Conservation (phyloP, 345 rosid species). For the Jatropha curcas region DNA sequence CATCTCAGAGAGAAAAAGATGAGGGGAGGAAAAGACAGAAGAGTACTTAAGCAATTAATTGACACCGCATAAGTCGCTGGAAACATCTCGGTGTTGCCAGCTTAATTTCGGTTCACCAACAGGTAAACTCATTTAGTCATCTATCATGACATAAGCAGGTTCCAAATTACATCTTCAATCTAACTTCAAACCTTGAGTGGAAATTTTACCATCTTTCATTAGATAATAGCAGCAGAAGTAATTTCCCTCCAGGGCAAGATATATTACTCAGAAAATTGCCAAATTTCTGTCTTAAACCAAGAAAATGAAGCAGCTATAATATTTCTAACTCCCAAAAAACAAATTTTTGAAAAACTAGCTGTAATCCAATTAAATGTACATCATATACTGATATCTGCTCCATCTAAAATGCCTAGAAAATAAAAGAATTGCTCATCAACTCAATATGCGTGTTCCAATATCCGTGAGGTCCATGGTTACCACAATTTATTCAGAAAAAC, state of each 20-base stretch:
- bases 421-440: not conserved
- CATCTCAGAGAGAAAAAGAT: not conserved
- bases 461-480: not conserved
- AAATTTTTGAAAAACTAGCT: too few relatives aligned
- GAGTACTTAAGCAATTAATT: not conserved
- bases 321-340: too few relatives aligned
- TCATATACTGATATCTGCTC: not conserved
- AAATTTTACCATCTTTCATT: not conserved
- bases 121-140: constrained; percentile 1
- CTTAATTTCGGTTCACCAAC: not conserved
- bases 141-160: constrained; percentile 1
- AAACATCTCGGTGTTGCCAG: not conserved
- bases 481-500: not conserved
- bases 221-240: not conserved
- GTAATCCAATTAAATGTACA: not conserved
- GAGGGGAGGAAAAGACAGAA: not conserved
- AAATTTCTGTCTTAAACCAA: not conserved
- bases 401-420: not conserved
- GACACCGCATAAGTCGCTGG: not conserved
- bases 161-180: not conserved
- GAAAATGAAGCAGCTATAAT: not conserved
- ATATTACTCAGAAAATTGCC: not conserved
- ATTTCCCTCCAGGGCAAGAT: not conserved
- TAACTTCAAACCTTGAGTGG: not conserved
- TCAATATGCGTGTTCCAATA: not conserved